phyloP scores from a whole-genome alignment of 1,284 basidiomycete species.

The Cryptococcus sp. region DNA sequence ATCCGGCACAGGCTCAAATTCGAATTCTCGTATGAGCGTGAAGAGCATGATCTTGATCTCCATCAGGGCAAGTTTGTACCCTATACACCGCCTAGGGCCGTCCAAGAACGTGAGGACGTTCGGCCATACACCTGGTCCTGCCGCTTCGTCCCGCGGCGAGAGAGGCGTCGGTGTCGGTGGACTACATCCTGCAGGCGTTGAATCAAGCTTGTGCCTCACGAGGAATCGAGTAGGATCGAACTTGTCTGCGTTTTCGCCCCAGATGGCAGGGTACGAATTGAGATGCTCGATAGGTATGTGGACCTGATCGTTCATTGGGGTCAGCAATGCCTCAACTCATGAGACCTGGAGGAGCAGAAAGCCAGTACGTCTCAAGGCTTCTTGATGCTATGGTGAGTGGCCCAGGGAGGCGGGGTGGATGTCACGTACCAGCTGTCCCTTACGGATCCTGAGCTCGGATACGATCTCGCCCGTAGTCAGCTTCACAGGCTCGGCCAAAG shows the following conservation, averaged over 20 bases:
- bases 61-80: constrained; percentile 31
- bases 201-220: background rate
- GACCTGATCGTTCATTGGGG: constrained; percentile 5
- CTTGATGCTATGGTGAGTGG: too few relatives aligned
- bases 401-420: too few relatives aligned
- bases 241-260: constrained; percentile 22
- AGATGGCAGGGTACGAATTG: constrained; percentile 25
- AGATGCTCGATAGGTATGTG: constrained; percentile 35
- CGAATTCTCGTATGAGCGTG: constrained; percentile 26
- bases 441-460: constrained; percentile 22
- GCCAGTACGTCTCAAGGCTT: background rate
- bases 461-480: constrained; percentile 18
- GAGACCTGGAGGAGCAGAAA: background rate
- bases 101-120: constrained; percentile 37
- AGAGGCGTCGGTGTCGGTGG: background rate
- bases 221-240: constrained; percentile 30
- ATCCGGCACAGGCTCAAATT: constrained; percentile 19
- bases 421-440: constrained; percentile 22
- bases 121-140: constrained; percentile 26
- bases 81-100: constrained; percentile 33
- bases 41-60: constrained; percentile 34
- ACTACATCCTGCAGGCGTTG: background rate
- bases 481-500: constrained; percentile 28
- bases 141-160: background rate
- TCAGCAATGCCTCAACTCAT: too few relatives aligned